Conservation (phyloP, 371 early-diverging fungal species). For the Catenaria anguillulae region DNA sequence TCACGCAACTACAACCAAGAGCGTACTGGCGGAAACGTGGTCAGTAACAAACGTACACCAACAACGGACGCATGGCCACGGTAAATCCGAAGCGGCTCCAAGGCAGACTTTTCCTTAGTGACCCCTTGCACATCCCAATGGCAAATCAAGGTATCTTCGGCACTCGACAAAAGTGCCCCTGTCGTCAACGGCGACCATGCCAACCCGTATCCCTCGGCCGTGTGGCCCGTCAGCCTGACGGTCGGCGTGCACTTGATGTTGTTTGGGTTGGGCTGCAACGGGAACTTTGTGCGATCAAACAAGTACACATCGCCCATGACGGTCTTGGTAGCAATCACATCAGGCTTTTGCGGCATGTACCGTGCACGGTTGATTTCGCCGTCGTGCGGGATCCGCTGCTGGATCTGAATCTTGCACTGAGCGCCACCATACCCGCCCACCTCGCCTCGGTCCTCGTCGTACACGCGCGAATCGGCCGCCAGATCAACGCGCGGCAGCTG, state of each 20-base stretch:
- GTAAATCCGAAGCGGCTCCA: conserved; percentile 61
- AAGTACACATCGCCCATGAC: conserved; percentile 77
- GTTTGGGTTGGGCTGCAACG: conserved; percentile 48
- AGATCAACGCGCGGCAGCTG: conserved; percentile 63
- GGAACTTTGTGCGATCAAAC: conserved; percentile 93
- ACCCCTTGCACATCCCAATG: conserved; percentile 60
- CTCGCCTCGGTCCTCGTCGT: conserved; percentile 58
- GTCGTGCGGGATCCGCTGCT: conserved; percentile 79
- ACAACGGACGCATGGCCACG: conserved; percentile 77
- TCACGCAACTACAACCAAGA: conserved; percentile 8
- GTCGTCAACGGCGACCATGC: conserved; percentile 35
- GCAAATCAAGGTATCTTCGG: conserved; percentile 75
- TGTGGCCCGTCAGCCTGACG: conserved; percentile 72
- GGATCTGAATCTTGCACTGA: conserved; percentile 64
- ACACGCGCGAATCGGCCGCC: conserved; percentile 46
- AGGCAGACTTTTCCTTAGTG: conserved; percentile 45
- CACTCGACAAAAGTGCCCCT: conserved; percentile 63
- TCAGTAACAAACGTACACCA: conserved; percentile 37
- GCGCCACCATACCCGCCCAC: conserved; percentile 60
- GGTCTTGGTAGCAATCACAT: conserved; percentile 90
- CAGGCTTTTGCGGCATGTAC: conserved; percentile 81
- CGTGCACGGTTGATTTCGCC: conserved; percentile 88
- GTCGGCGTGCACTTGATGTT: conserved; percentile 69
- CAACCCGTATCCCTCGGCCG: conserved; percentile 78
- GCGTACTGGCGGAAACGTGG: not conserved